Percentiles rank a stretch among this genome's conserved stretches.
These are phyloP conservation scores for Hypomontagnella monticulosa DNA, from an alignment of 495 filamentous ascomycete genomes.

Conservation along the genomic window DNA sequence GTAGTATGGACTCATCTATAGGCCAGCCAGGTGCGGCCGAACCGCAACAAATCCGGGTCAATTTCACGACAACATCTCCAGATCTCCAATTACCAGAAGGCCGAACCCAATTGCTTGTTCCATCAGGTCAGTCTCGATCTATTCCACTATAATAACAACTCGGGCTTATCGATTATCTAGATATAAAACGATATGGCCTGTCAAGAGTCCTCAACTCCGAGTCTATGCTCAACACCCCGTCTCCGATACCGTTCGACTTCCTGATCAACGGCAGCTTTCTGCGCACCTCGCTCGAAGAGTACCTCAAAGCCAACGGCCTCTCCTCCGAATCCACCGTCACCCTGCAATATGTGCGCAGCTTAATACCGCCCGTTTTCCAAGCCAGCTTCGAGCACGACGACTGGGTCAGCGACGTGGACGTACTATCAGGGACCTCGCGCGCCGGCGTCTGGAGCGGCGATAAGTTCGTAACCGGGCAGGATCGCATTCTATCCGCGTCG, in stretches of 20 bases:
- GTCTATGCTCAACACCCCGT: slow-evolving; percentile 75
- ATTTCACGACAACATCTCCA: slow-evolving; percentile 65
- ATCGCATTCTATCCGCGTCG: slow-evolving; percentile 82
- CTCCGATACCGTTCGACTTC: slow-evolving; percentile 94
- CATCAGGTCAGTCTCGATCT: slow-evolving; percentile 48
- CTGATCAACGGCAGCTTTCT: slow-evolving; percentile 91
- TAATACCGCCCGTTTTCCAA: slow-evolving; percentile 86
- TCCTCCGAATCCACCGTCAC: slow-evolving; percentile 86
- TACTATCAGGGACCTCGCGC: slow-evolving; percentile 72
- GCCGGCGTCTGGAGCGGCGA: slow-evolving; percentile 65
- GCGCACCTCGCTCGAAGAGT: slow-evolving; percentile 86
- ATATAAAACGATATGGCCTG: slow-evolving; percentile 86
- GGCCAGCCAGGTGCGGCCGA: slow-evolving; percentile 40
- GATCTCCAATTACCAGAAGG: slow-evolving; percentile 66
- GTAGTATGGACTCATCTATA: slow-evolving; percentile 37
- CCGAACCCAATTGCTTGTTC: slow-evolving; percentile 63
- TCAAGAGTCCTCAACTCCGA: slow-evolving; percentile 91
- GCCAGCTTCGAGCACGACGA: slow-evolving; percentile 94
- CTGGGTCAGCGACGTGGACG: slow-evolving; percentile 94
- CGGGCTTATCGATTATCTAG: slow-evolving; percentile 49
- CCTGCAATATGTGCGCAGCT: slow-evolving; percentile 90
- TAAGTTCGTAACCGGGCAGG: slow-evolving; percentile 54
- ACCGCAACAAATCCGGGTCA: slow-evolving; percentile 60
- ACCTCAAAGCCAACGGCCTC: slow-evolving; percentile 83
- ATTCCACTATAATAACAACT: slow-evolving; percentile 21